Evolutionary conservation across 441 rosid genomes (phyloP).

Genomic region (Croton setiger): DNA sequence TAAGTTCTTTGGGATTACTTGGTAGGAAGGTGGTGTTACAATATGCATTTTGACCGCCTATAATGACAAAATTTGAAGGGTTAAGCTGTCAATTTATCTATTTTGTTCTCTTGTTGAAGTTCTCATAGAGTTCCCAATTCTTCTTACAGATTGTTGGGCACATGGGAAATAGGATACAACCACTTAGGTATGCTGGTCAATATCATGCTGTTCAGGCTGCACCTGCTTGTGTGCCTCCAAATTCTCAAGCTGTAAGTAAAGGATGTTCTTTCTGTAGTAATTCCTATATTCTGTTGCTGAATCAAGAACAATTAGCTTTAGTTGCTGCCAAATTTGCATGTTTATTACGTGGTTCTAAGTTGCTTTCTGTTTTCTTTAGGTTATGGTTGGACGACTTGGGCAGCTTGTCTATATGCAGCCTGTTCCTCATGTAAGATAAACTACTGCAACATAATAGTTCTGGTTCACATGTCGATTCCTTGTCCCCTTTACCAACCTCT

Average conservation of each 20-base stretch:
- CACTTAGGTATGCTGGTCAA: slow-evolving; percentile 52
- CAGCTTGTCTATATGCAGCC: slow-evolving; percentile 71
- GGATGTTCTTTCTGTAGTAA: neutral
- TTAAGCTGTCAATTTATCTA: neutral
- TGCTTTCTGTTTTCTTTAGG: slow-evolving; percentile 39
- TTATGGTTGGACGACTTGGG: slow-evolving; percentile 62
- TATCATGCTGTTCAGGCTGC: slow-evolving; percentile 60
- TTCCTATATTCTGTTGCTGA: slow-evolving; percentile 1
- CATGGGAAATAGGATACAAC: slow-evolving; percentile 51
- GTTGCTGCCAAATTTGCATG: slow-evolving; percentile 11
- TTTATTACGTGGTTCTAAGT: slow-evolving; percentile 23
- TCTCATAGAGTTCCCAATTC: slow-evolving; percentile 18
- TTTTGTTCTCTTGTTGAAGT: slow-evolving; percentile 17
- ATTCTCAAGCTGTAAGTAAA: slow-evolving; percentile 54
- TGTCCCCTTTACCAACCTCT: neutral
- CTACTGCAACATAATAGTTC: neutral
- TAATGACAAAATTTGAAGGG: neutral
- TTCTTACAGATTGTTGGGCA: slow-evolving; percentile 48
- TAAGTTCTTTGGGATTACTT: neutral
- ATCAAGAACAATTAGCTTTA: neutral
- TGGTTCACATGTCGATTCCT: neutral
- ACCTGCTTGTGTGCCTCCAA: slow-evolving; percentile 53
- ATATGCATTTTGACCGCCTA: no score
- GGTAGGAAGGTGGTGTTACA: neutral
- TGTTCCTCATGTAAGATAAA: slow-evolving; percentile 61